These are phyloP conservation scores for Vicia sativa DNA, from an alignment of 306 rosid genomes.

Conservation along the genomic window DNA sequence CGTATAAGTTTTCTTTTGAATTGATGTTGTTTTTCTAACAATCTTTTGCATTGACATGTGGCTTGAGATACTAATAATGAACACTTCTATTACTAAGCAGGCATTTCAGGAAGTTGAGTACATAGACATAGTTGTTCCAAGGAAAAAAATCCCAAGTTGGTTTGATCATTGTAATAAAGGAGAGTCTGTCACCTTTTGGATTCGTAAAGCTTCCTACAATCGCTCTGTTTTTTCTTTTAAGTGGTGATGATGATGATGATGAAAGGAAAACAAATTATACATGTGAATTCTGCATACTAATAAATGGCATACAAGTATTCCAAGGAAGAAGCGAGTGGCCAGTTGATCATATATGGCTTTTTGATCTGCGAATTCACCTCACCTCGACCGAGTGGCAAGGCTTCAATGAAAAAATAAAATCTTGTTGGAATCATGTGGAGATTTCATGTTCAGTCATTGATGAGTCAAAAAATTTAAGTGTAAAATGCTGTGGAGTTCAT, in stretches of 20 bases:
- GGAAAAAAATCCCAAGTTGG: too few relatives aligned
- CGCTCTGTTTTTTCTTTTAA: too few relatives aligned
- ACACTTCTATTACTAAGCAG: too few relatives aligned
- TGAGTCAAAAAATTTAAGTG: neutral
- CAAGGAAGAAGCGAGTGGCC: conserved; percentile 31
- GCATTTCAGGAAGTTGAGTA: too few relatives aligned
- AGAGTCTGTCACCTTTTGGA: too few relatives aligned
- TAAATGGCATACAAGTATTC: conserved; percentile 15
- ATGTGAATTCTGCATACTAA: conserved; percentile 28
- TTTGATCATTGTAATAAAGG: too few relatives aligned
- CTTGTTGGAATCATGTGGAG: conserved; percentile 38
- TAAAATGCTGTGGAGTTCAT: conserved; percentile 38
- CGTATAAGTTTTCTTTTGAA: too few relatives aligned
- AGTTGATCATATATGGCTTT: conserved; percentile 34
- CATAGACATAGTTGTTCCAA: too few relatives aligned
- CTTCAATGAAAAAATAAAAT: conserved; percentile 26
- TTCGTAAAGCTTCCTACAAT: too few relatives aligned
- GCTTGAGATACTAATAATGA: too few relatives aligned
- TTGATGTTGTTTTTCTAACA: neutral
- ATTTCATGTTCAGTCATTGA: conserved; percentile 23
- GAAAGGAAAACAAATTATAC: neutral
- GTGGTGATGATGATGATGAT: too few relatives aligned
- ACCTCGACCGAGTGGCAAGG: neutral
- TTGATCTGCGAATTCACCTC: conserved; percentile 28
- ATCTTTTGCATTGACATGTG: neutral